Evolutionary conservation across 805 yeast genomes (phyloP).

Genomic region (Metschnikowia santaceciliae): DNA sequence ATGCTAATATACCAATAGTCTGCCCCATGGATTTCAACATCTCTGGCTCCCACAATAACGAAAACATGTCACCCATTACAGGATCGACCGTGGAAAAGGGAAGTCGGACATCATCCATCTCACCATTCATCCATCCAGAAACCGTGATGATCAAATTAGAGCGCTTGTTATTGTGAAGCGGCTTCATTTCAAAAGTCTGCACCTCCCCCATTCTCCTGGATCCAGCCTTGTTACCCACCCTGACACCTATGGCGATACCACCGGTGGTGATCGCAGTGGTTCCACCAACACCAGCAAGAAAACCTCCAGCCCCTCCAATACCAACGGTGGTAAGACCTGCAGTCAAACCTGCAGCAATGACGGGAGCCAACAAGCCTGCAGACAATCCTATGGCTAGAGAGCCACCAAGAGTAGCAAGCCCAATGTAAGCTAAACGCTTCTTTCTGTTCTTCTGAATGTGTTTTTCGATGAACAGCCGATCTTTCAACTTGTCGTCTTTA

Average conservation of each 20-base stretch:
- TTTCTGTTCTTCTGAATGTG: slow-evolving; percentile 65
- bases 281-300: slow-evolving; percentile 95
- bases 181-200: slow-evolving; percentile 88
- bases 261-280: slow-evolving; percentile 90
- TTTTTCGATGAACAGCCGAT: slow-evolving; percentile 67
- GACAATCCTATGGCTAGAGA: slow-evolving; percentile 90
- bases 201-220: slow-evolving; percentile 84
- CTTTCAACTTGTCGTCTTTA: slow-evolving; percentile 69
- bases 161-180: slow-evolving; percentile 85
- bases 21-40: slow-evolving; percentile 95
- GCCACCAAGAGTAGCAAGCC: slow-evolving; percentile 95
- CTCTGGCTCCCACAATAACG: slow-evolving; percentile 96
- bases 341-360: slow-evolving; percentile 96
- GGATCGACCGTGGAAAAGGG: slow-evolving; percentile 98
- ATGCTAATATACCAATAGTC: slow-evolving; percentile 87
- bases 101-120: slow-evolving; percentile 89
- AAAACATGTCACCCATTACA: slow-evolving; percentile 92
- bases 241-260: slow-evolving; percentile 87
- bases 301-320: slow-evolving; percentile 87
- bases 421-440: slow-evolving; percentile 78
- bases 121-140: slow-evolving; percentile 97
- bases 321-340: slow-evolving; percentile 96
- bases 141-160: slow-evolving; percentile 84
- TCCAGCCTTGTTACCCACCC: slow-evolving; percentile 85
- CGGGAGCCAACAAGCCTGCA: slow-evolving; percentile 95